phyloP scores from a whole-genome alignment of 202 grass and related monocot genomes.

The Schoenoplectus triqueter region DNA sequence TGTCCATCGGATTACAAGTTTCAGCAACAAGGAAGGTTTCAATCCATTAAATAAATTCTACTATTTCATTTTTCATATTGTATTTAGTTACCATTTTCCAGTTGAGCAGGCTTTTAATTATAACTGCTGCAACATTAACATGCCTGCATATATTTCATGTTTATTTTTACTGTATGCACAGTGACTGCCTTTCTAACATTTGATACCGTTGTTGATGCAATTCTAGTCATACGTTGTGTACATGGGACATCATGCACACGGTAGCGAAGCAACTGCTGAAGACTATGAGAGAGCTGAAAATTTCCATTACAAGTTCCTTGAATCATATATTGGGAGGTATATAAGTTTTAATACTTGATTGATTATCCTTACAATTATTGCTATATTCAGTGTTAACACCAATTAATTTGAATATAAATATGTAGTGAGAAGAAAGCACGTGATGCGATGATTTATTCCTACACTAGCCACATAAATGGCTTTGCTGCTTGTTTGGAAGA shows the following conservation, averaged over 20 bases:
- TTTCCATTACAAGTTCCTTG: conserved; percentile 10
- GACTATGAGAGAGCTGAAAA: background rate
- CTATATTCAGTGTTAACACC: too few species aligned
- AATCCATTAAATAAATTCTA: background rate
- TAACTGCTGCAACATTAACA: background rate
- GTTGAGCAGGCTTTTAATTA: background rate
- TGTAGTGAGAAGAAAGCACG: conserved; percentile 51
- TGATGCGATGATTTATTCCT: conserved; percentile 77
- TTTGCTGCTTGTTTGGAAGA: conserved; percentile 70
- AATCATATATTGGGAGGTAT: conserved; percentile 19
- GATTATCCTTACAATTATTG: too few species aligned
- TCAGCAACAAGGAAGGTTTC: conserved; percentile 17
- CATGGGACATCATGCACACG: conserved; percentile 9
- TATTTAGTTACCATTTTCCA: background rate
- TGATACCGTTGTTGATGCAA: conserved; percentile 2
- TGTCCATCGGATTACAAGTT: background rate
- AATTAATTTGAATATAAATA: background rate
- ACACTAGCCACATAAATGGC: conserved; percentile 76
- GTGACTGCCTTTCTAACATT: background rate
- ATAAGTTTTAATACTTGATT: background rate
- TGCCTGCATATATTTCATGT: background rate
- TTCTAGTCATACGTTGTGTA: conserved; percentile 24
- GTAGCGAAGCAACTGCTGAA: background rate
- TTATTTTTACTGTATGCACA: background rate
- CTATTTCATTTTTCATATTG: background rate